These are phyloP conservation scores for Amyloporia xantha DNA, from an alignment of 768 basidiomycete species.

Conservation along the genomic window DNA sequence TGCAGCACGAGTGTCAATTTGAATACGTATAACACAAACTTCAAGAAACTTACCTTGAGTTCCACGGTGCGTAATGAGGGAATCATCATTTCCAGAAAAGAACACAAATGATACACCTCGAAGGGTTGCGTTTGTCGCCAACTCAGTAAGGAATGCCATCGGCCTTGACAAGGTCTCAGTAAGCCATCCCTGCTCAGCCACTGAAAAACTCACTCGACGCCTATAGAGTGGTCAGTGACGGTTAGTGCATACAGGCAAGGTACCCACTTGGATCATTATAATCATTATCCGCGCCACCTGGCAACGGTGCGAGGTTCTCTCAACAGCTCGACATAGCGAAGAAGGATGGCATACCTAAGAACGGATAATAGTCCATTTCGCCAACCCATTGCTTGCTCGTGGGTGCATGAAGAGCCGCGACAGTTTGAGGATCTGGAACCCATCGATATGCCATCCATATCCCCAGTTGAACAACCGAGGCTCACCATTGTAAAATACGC, in stretches of 20 bases:
- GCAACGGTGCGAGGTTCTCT: neutral
- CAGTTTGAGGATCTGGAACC: slow-evolving; percentile 47
- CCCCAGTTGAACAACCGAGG: slow-evolving; percentile 2
- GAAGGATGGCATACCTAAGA: slow-evolving; percentile 14
- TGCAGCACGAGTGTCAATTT: no score
- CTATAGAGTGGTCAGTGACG: slow-evolving; percentile 19
- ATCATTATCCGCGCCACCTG: neutral
- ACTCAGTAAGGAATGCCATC: slow-evolving; percentile 55
- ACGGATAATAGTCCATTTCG: slow-evolving; percentile 25
- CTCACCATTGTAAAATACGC: slow-evolving; percentile 58
- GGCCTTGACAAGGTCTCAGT: slow-evolving; percentile 32
- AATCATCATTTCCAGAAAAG: slow-evolving; percentile 66
- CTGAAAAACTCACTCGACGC: slow-evolving; percentile 24
- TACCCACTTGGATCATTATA: slow-evolving; percentile 12
- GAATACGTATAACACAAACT: no score
- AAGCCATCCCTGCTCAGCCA: neutral
- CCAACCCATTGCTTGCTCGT: slow-evolving; percentile 42
- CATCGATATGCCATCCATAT: neutral
- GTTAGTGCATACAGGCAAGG: neutral
- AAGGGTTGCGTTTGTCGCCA: slow-evolving; percentile 58
- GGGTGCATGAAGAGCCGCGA: slow-evolving; percentile 62
- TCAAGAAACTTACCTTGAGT: slow-evolving; percentile 58
- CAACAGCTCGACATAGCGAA: neutral
- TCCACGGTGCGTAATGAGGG: slow-evolving; percentile 54
- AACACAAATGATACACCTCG: slow-evolving; percentile 47